Percentiles rank a stretch among this genome's conserved stretches.
Evolutionary conservation across 345 rosid species (phyloP).

Genomic region (Brassica juncea): DNA sequence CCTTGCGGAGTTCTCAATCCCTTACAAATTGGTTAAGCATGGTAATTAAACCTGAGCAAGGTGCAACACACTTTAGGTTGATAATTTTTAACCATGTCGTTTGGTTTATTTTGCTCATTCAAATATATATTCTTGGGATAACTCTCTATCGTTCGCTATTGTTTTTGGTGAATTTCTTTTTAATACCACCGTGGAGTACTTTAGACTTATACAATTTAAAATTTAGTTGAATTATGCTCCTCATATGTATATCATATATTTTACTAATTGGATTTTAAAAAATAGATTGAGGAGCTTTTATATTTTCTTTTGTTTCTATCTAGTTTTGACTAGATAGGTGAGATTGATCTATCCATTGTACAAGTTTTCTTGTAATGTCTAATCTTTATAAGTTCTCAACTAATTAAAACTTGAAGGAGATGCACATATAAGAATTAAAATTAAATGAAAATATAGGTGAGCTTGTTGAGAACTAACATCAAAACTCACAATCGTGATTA

Average conservation of each 20-base stretch:
- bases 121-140: no score
- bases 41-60: constrained; percentile 69
- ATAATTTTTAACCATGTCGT: not conserved
- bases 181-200: not conserved
- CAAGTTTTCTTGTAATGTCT: not conserved
- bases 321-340: not conserved
- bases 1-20: no score
- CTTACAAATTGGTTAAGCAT: constrained; percentile 67
- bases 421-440: not conserved
- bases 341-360: not conserved
- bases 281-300: not conserved
- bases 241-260: not conserved
- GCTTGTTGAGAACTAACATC: constrained; percentile 35
- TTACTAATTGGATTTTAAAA: not conserved
- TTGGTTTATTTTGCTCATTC: no score
- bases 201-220: not conserved
- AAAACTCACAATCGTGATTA: constrained; percentile 7
- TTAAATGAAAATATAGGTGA: constrained; percentile 24
- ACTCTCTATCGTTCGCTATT: not conserved
- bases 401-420: not conserved
- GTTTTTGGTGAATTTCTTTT: not conserved
- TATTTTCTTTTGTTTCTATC: not conserved
- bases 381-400: not conserved
- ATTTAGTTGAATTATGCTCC: not conserved
- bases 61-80: constrained; percentile 48